Evolutionary conservation across 129 eudicot genomes (phyloP).

Genomic region (Flaveria robusta): DNA sequence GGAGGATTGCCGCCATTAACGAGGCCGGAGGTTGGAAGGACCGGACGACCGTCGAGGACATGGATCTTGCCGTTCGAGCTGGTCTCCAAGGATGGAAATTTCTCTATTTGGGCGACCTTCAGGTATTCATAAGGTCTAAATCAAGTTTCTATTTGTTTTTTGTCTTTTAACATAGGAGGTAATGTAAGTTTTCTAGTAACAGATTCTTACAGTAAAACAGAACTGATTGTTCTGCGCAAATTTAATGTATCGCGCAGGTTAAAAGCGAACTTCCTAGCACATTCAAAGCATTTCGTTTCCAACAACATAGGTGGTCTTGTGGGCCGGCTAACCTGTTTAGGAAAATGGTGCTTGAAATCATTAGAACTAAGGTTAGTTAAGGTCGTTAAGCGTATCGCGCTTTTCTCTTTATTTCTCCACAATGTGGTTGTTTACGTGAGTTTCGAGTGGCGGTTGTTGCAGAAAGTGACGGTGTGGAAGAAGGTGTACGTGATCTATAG

Average conservation of each 20-base stretch:
- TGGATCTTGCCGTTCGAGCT: slow-evolving; percentile 98
- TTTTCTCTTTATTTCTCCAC: background rate
- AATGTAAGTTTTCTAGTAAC: background rate
- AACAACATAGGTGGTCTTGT: slow-evolving; percentile 98
- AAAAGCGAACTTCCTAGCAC: slow-evolving; percentile 99
- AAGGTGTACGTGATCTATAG: slow-evolving; percentile 90
- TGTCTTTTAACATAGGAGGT: too few relatives aligned
- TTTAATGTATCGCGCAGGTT: slow-evolving; percentile 41
- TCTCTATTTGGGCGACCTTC: slow-evolving; percentile 86
- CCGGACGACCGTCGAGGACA: slow-evolving; percentile 91
- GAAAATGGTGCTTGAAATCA: slow-evolving; percentile 86
- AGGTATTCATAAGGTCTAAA: slow-evolving; percentile 30
- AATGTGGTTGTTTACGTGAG: background rate
- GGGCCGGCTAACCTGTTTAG: slow-evolving; percentile 98
- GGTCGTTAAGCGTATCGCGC: background rate
- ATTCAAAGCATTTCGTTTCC: slow-evolving; percentile 93
- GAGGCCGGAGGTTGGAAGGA: slow-evolving; percentile 99
- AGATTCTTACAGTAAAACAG: too few relatives aligned
- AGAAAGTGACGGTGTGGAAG: slow-evolving; percentile 83
- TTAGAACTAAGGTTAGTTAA: slow-evolving; percentile 66
- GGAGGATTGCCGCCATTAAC: slow-evolving; percentile 88
- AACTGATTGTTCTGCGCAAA: too few relatives aligned
- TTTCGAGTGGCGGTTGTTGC: slow-evolving; percentile 30
- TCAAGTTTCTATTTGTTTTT: too few relatives aligned
- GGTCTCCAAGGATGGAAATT: slow-evolving; percentile 96